Percentiles rank a stretch among this genome's conserved stretches.
Conservation (phyloP, 192 early-diverging fungal genomes). For the Entrophospora sp. region DNA sequence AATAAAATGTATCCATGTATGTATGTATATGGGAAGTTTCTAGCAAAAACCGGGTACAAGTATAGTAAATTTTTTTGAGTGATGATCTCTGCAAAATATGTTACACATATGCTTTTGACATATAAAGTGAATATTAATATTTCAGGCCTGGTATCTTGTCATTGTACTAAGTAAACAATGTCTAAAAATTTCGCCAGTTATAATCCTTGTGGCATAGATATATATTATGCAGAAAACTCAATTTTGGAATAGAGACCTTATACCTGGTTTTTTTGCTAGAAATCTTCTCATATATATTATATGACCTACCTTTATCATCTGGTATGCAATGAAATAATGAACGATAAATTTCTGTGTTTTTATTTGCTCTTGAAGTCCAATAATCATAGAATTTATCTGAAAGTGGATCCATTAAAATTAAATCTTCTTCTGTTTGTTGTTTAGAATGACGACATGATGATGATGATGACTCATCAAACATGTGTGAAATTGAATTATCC, state of each 20-base stretch:
- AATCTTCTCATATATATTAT: too few species aligned
- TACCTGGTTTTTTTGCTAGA: too few species aligned
- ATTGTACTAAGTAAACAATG: too few species aligned
- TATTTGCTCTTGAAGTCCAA: conserved; percentile 53
- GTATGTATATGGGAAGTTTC: too few species aligned
- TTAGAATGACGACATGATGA: background rate
- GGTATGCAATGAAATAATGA: conserved; percentile 80
- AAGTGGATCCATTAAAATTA: conserved; percentile 61
- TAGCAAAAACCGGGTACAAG: too few species aligned
- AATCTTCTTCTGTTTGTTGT: conserved; percentile 27
- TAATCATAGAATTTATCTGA: conserved; percentile 52
- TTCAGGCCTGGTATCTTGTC: too few species aligned
- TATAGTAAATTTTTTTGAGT: too few species aligned
- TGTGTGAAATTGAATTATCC: background rate
- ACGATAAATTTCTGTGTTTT: conserved; percentile 61
- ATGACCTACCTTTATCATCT: conserved; percentile 59
- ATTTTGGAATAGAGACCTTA: too few species aligned
- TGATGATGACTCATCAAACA: background rate
- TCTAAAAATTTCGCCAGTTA: too few species aligned
- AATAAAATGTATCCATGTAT: background rate
- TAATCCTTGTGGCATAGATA: background rate
- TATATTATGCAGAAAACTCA: background rate
- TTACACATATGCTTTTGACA: too few species aligned
- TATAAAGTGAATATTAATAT: too few species aligned
- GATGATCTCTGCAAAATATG: too few species aligned